Percentiles rank a stretch among this genome's conserved stretches.
Conservation (phyloP, 305 asterid genomes). For the Fraxinus platypoda region DNA sequence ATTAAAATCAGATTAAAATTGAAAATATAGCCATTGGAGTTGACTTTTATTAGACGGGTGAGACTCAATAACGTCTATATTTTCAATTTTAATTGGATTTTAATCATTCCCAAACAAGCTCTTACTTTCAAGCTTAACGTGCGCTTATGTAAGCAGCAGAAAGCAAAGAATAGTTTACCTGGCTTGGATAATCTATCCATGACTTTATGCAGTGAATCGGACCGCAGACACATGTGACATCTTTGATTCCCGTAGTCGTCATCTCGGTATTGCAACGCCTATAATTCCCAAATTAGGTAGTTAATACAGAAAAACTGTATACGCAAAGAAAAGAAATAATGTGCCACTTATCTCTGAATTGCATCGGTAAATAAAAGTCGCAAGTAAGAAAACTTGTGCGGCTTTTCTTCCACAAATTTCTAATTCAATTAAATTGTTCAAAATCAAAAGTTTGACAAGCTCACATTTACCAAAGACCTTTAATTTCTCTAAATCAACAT, state of each 20-base stretch:
- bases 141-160: background rate
- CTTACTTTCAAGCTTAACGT: background rate
- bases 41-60: too few species aligned
- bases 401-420: background rate
- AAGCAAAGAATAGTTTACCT: constrained; percentile 40
- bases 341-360: background rate
- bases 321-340: background rate
- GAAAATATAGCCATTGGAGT: too few species aligned
- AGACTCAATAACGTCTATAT: too few species aligned
- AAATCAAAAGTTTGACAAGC: background rate
- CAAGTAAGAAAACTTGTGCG: background rate
- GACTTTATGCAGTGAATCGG: constrained; percentile 72
- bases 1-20: too few species aligned
- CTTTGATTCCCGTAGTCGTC: constrained; percentile 64
- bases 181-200: constrained; percentile 86
- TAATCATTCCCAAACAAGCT: too few species aligned
- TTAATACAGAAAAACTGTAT: background rate
- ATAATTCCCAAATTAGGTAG: background rate
- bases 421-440: background rate
- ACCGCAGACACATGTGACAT: constrained; percentile 89
- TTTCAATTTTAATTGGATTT: too few species aligned
- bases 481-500: background rate
- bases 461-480: background rate
- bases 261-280: constrained; percentile 74
- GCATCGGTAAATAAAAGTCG: background rate